Evolutionary conservation across 2,329 filamentous ascomycete species (phyloP), one percentile per base, ranked within the genome.

Genomic region (Colletotrichum aenigma): DNA sequence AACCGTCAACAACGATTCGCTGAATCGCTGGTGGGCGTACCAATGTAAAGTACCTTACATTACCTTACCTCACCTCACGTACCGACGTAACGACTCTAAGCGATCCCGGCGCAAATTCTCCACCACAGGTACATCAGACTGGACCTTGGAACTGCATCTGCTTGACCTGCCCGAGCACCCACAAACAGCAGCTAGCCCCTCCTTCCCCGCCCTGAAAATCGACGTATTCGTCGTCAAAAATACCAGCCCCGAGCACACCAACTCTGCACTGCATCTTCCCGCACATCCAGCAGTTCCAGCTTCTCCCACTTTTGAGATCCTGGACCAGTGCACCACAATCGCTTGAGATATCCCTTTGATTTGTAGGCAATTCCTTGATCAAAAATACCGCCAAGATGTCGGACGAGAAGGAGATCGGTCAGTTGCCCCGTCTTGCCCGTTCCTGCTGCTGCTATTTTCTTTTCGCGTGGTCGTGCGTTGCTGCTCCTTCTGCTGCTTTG

Each of bases 321-420:
- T 76, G 71, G 70, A 70, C 32, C 28, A 64, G 74, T 76, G 74
- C 74, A 76, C 66, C 71, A 61, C 71, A 66, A 56, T 70, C 66
- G 43, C 70, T 70, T 74, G 70, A 75, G 56, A 75, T 71, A 74
- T 70, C 30, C 28, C 28, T 48, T 71, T 70, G 55, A 61, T 48
- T 64, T 70, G 28, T 36, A 71, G 60, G 68, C 73, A 70, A 55
- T 70, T 52, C 65, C 28, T 62, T 61, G 34, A 76, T 69, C 56
- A 72, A 76, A 75, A 73, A 71, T 36, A 70, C 74, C 70, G 81
- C 82, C 84, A 86, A 81, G 80, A 86, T 87, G 85, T 85, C 87
- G 80, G 86, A 88, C 71, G 82, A 84, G 36, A 88, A 88, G 84
- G 87, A 86, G 76, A 79, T 84, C 77, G 87, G 87, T 88, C 81